A percentile compares a stretch with the other conserved stretches of the same genome.
phyloP scores from a whole-genome alignment of 2,329 filamentous ascomycete species.

The Sporothrix pseudoabietina region DNA sequence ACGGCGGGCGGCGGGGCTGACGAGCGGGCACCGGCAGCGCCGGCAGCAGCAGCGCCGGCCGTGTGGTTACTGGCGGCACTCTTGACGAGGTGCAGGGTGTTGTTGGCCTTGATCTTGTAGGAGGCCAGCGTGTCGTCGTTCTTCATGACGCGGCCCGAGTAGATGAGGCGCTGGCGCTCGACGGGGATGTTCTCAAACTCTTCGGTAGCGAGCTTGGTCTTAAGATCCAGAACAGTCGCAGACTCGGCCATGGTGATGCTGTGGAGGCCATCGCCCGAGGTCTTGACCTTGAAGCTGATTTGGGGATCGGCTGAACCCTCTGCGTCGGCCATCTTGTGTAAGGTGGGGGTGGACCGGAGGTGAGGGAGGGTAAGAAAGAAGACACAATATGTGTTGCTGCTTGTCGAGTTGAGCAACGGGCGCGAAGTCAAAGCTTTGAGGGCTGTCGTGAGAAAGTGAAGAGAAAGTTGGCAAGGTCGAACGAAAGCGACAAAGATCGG shows the following conservation, averaged over 20 bases:
- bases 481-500: neutral
- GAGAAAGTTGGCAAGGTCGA: neutral
- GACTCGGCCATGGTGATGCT: slow-evolving; percentile 76
- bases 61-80: slow-evolving; percentile 83
- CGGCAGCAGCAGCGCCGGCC: slow-evolving; percentile 41
- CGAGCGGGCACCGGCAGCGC: slow-evolving; percentile 42
- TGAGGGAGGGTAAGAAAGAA: neutral
- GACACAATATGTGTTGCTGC: neutral
- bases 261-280: slow-evolving; percentile 78
- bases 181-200: slow-evolving; percentile 86
- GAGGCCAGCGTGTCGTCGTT: slow-evolving; percentile 81
- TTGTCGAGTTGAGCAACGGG: neutral
- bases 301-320: slow-evolving; percentile 67
- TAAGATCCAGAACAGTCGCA: slow-evolving; percentile 81
- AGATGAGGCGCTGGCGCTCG: slow-evolving; percentile 92
- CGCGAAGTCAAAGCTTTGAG: neutral
- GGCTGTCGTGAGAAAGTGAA: neutral
- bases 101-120: slow-evolving; percentile 94
- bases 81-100: slow-evolving; percentile 96
- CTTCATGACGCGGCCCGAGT: slow-evolving; percentile 95
- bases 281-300: slow-evolving; percentile 96
- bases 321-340: slow-evolving; percentile 63
- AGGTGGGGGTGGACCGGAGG: neutral
- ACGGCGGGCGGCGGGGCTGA: slow-evolving; percentile 60
- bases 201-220: slow-evolving; percentile 77